phyloP scores from a whole-genome alignment of 2,329 filamentous ascomycete species.

The Penicillium janthinellum region DNA sequence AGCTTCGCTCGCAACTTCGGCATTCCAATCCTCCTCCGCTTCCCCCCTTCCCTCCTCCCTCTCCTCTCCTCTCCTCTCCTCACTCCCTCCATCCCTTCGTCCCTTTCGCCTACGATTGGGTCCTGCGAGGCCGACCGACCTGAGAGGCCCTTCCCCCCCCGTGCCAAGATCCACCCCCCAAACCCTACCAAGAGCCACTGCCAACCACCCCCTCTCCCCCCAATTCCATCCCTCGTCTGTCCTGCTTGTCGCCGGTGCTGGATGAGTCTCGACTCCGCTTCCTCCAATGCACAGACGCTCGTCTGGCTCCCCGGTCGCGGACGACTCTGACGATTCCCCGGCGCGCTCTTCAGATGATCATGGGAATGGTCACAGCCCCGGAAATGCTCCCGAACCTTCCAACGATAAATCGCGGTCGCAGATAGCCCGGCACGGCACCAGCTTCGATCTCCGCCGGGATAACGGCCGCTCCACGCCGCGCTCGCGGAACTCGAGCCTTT shows the following conservation, averaged over 20 bases:
- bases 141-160: slow-evolving; percentile 8
- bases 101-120: slow-evolving; percentile 17
- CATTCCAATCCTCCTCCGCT: slow-evolving; percentile 11
- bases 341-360: slow-evolving; percentile 38
- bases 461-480: slow-evolving; percentile 40
- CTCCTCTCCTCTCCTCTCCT: neutral
- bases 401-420: slow-evolving; percentile 38
- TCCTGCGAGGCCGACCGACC: slow-evolving; percentile 18
- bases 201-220: neutral
- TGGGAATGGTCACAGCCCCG: slow-evolving; percentile 22
- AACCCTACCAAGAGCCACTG: slow-evolving; percentile 25
- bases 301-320: slow-evolving; percentile 47
- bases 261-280: slow-evolving; percentile 39
- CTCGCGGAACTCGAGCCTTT: slow-evolving; percentile 42
- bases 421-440: slow-evolving; percentile 40
- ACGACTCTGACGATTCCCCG: slow-evolving; percentile 43
- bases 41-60: slow-evolving; percentile 5
- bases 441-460: slow-evolving; percentile 39
- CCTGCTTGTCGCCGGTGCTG: slow-evolving; percentile 30
- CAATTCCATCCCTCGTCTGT: slow-evolving; percentile 5
- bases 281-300: slow-evolving; percentile 50
- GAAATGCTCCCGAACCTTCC: slow-evolving; percentile 31
- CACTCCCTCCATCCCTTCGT: slow-evolving; percentile 3
- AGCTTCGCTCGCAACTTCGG: neutral
- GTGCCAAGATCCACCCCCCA: slow-evolving; percentile 25